These are phyloP conservation scores for Mycosphaerella sp. DNA, from an alignment of 2,329 filamentous ascomycete genomes.

Conservation along the genomic window DNA sequence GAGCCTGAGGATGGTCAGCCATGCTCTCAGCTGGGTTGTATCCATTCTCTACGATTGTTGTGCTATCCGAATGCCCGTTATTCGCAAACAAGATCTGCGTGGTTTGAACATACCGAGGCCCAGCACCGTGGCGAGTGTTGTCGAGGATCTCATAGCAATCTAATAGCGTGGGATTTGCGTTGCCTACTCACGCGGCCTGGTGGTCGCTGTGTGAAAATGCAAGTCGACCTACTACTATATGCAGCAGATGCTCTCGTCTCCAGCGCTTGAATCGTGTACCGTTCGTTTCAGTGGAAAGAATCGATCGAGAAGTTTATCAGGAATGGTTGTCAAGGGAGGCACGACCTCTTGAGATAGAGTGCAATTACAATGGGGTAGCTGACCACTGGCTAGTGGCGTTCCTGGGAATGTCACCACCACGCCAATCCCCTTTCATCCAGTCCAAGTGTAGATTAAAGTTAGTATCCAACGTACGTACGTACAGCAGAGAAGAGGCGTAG, in stretches of 20 bases:
- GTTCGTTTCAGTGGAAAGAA: neutral
- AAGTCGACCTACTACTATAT: neutral
- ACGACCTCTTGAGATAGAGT: conserved; percentile 1
- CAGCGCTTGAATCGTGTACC: neutral
- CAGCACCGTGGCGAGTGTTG: conserved; percentile 3
- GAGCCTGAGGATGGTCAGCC: neutral
- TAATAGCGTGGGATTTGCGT: neutral
- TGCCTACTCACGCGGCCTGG: neutral
- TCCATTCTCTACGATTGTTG: neutral
- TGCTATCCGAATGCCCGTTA: too few relatives aligned
- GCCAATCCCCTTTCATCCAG: conserved; percentile 6
- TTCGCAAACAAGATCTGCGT: too few relatives aligned
- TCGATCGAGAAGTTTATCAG: neutral
- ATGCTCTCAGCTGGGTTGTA: neutral
- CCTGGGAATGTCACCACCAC: neutral
- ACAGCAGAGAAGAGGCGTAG: neutral
- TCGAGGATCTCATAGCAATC: conserved; percentile 8
- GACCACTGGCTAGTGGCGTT: conserved; percentile 1
- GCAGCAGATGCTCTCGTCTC: neutral
- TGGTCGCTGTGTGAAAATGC: neutral
- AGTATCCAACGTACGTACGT: neutral
- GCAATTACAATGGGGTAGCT: neutral
- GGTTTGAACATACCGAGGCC: conserved; percentile 9
- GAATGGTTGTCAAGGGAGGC: neutral
- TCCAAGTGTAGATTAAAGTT: conserved; percentile 1